Evolutionary conservation across 1,284 basidiomycete species (phyloP).

Genomic region (Ceratobasidium sp.): DNA sequence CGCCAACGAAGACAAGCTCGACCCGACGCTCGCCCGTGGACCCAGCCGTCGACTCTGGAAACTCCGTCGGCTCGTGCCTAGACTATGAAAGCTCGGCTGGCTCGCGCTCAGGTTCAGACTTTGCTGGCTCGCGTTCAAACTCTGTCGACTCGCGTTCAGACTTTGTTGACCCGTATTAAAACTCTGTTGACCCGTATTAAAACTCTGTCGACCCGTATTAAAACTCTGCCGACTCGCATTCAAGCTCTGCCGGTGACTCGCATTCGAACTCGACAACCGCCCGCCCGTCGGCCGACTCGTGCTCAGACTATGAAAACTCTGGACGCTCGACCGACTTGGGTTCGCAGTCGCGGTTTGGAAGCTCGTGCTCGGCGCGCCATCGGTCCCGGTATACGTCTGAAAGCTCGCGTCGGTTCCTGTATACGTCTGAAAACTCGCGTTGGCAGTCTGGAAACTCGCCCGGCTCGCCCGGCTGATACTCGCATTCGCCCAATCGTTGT

Average conservation of each 20-base stretch:
- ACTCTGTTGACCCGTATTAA: too few relatives aligned
- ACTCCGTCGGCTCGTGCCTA: slow-evolving; percentile 3
- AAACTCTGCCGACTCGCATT: neutral
- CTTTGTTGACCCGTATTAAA: too few relatives aligned
- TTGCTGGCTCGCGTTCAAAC: neutral
- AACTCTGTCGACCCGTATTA: neutral
- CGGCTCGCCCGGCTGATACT: neutral
- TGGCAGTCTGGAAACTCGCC: neutral
- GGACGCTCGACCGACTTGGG: slow-evolving; percentile 8
- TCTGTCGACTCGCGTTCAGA: too few relatives aligned
- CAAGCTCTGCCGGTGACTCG: neutral
- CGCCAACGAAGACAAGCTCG: neutral
- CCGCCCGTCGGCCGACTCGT: neutral
- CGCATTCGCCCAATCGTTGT: slow-evolving; percentile 5
- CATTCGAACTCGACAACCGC: neutral
- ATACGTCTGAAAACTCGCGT: neutral
- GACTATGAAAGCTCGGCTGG: slow-evolving; percentile 8
- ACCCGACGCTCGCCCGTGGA: neutral
- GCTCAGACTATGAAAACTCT: slow-evolving; percentile 28
- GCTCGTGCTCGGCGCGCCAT: slow-evolving; percentile 3
- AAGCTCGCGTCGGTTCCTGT: neutral
- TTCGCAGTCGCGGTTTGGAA: slow-evolving; percentile 1
- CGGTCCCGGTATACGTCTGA: neutral
- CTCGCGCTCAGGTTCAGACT: slow-evolving; percentile 5
- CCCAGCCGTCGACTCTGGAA: slow-evolving; percentile 5